Percentiles rank a stretch among this genome's conserved stretches.
Evolutionary conservation across 2,329 filamentous ascomycete genomes (phyloP).

Genomic region (Clonostachys solani): DNA sequence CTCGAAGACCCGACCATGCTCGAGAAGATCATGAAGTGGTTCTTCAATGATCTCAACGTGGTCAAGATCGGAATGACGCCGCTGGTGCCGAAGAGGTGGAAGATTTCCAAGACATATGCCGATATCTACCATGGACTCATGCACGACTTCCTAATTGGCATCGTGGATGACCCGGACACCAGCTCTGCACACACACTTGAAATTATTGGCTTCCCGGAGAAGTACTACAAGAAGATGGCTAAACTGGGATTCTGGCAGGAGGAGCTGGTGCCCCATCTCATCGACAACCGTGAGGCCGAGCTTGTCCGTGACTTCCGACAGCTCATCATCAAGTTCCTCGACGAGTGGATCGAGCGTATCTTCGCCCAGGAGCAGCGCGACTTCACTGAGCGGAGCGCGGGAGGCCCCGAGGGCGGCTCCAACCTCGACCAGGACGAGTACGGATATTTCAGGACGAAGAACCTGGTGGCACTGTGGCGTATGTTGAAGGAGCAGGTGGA

Average conservation of each 20-base stretch:
- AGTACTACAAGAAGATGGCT: slow-evolving; percentile 94
- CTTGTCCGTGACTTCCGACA: slow-evolving; percentile 90
- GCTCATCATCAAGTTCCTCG: slow-evolving; percentile 91
- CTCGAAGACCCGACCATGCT: slow-evolving; percentile 77
- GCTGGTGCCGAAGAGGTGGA: slow-evolving; percentile 95
- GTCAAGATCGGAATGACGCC: slow-evolving; percentile 89
- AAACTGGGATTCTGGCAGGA: slow-evolving; percentile 78
- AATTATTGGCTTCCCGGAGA: slow-evolving; percentile 92
- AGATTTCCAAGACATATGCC: slow-evolving; percentile 85
- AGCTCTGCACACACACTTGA: slow-evolving; percentile 83
- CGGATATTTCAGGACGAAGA: slow-evolving; percentile 88
- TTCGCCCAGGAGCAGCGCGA: slow-evolving; percentile 76
- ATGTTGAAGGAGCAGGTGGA: slow-evolving; percentile 93
- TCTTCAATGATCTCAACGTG: slow-evolving; percentile 94
- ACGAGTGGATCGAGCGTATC: slow-evolving; percentile 97
- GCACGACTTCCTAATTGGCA: slow-evolving; percentile 84
- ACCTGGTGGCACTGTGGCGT: slow-evolving; percentile 90
- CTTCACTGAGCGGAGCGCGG: slow-evolving; percentile 67
- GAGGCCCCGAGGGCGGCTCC: slow-evolving; percentile 35
- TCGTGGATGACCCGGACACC: slow-evolving; percentile 81
- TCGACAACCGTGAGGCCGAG: slow-evolving; percentile 87
- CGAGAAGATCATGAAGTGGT: slow-evolving; percentile 91
- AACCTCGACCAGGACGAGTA: slow-evolving; percentile 85
- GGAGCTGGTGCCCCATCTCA: slow-evolving; percentile 78
- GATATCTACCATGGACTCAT: slow-evolving; percentile 90